These are phyloP conservation scores for Fusarium continuum DNA, from an alignment of 2,329 filamentous ascomycete species.

Conservation along the genomic window DNA sequence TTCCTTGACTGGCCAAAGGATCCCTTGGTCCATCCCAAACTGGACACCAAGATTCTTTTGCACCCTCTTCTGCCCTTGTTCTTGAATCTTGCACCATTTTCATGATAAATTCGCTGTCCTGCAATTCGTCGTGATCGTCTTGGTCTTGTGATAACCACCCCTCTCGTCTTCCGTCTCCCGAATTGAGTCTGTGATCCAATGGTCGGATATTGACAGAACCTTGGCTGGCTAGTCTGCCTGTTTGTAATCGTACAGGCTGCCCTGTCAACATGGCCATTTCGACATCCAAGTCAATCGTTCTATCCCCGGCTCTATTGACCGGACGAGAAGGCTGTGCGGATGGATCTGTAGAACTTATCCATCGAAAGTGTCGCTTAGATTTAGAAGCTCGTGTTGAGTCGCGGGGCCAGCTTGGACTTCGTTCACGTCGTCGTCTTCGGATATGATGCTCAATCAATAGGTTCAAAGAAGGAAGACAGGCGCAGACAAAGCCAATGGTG, in stretches of 20 bases:
- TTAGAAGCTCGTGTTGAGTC: not conserved
- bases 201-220: slow-evolving; percentile 17
- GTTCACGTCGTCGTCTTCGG: slow-evolving; percentile 14
- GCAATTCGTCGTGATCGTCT: not conserved
- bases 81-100: slow-evolving; percentile 33
- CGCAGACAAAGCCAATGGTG: slow-evolving; percentile 37
- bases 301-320: not conserved
- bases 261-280: slow-evolving; percentile 38
- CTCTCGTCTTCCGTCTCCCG: slow-evolving; percentile 23
- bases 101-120: slow-evolving; percentile 31
- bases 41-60: slow-evolving; percentile 36
- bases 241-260: slow-evolving; percentile 10
- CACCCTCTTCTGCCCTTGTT: slow-evolving; percentile 22
- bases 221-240: not conserved
- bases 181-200: slow-evolving; percentile 21
- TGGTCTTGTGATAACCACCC: slow-evolving; percentile 25
- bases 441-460: slow-evolving; percentile 27
- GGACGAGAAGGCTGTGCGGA: not conserved
- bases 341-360: slow-evolving; percentile 23
- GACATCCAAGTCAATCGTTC: slow-evolving; percentile 32
- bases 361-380: slow-evolving; percentile 24
- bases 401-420: not conserved
- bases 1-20: slow-evolving; percentile 20
- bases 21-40: slow-evolving; percentile 39
- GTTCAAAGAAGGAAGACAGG: slow-evolving; percentile 36